Evolutionary conservation across 371 early-diverging fungal species (phyloP), one percentile per base, ranked within the genome.

Genomic region (Syncephalastrum contaminatum): DNA sequence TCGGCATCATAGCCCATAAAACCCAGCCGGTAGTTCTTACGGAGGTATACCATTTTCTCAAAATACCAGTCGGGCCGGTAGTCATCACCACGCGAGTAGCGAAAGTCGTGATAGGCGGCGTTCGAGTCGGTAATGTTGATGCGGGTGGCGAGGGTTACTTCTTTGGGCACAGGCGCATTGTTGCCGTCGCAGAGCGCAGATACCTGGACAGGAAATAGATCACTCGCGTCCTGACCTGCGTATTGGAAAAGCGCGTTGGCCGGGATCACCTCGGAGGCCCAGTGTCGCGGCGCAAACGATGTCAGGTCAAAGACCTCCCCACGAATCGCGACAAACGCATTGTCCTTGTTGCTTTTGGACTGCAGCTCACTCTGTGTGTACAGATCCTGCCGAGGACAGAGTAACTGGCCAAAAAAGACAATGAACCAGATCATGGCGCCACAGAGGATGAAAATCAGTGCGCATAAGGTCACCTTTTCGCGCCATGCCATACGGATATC

Each of bases 401-500:
- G 77, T 21, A 95, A 62, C 54, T 84, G 72, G 4, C 94, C 91
- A 24, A 94, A 75, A 30, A 89, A 86, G 4, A 90, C 83, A 56
- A 96, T 93, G 67, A 89, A 92, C 76, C 95, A 92, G 21, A 95
- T 77, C 58, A 92, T 85, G 54, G 81, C 64, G 5, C 80, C 77
- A 57, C 88, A 90, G 58, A 90, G 60, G 27, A 91, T 62, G 40
- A 88, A 67, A 60, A 96, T 93, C 50, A 96, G 58, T 49, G 88
- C 63, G 58, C 92, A 93, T 7, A 96, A 77, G 0, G 94, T 85
- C 4, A 95, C 82, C 73, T 96, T 94, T 69, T 96, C 96, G 44
- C 94, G 83, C 96, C 96, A 96, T 1, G 96, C 94, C 73, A 92
- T 85, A 25, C 87, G 86, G 50, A 90, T 84, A 64, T 94, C 94